Conservation (phyloP, 2,329 filamentous ascomycete genomes). For the Aspergillus sp. region DNA sequence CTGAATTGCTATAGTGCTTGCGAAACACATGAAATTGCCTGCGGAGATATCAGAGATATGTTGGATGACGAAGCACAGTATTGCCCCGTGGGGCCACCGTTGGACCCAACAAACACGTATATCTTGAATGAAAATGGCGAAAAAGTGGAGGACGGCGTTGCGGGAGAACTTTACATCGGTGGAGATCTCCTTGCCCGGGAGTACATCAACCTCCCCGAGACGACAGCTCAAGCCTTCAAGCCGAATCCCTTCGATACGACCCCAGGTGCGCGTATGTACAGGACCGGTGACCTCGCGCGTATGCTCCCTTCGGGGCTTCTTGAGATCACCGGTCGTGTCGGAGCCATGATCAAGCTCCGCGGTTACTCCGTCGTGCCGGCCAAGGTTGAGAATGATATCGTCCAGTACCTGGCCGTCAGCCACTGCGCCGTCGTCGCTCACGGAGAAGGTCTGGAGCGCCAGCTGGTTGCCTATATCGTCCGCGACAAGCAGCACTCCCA, state of each 20-base stretch:
- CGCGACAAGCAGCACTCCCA: slow-evolving; percentile 57
- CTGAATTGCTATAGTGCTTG: slow-evolving; percentile 81
- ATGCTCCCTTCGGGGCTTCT: slow-evolving; percentile 65
- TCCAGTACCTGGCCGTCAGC: slow-evolving; percentile 66
- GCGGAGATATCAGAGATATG: slow-evolving; percentile 69
- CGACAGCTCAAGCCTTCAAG: slow-evolving; percentile 69
- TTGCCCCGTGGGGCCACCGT: slow-evolving; percentile 69
- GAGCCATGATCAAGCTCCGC: slow-evolving; percentile 76
- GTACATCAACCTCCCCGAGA: slow-evolving; percentile 77
- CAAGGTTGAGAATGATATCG: slow-evolving; percentile 71
- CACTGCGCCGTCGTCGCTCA: slow-evolving; percentile 71
- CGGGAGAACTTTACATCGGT: slow-evolving; percentile 73
- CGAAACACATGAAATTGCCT: slow-evolving; percentile 77
- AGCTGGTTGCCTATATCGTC: slow-evolving; percentile 75
- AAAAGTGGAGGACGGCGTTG: slow-evolving; percentile 59
- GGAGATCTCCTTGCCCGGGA: slow-evolving; percentile 71
- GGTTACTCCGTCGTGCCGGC: slow-evolving; percentile 76
- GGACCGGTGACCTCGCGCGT: slow-evolving; percentile 69
- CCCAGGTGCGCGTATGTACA: slow-evolving; percentile 67
- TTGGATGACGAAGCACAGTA: slow-evolving; percentile 62
- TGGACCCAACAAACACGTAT: slow-evolving; percentile 67
- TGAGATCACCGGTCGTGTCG: slow-evolving; percentile 73
- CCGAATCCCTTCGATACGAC: slow-evolving; percentile 61
- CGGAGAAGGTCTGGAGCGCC: slow-evolving; percentile 71
- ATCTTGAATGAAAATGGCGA: slow-evolving; percentile 69